Evolutionary conservation across 2,329 filamentous ascomycete genomes (phyloP).

Genomic region (Ilyonectria sp.): DNA sequence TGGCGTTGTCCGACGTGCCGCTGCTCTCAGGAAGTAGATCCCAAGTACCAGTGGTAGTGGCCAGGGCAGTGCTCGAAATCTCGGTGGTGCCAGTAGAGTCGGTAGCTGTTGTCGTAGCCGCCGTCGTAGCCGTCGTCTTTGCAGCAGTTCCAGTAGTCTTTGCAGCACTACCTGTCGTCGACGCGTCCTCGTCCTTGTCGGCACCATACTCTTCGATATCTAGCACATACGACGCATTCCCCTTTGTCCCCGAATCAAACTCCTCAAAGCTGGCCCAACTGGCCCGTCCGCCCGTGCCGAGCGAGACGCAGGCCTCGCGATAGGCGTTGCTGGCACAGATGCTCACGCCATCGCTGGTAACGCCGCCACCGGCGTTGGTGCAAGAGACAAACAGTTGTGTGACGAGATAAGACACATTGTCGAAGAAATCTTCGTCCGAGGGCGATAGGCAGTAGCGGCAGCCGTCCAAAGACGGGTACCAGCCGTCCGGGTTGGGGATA

Average conservation of each 20-base stretch:
- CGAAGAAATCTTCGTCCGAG: conserved; percentile 35
- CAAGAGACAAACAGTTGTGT: conserved; percentile 43
- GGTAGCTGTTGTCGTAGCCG: neutral
- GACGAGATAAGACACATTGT: conserved; percentile 34
- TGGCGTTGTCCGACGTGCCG: neutral
- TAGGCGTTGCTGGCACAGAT: conserved; percentile 38
- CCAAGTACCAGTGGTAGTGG: conserved; percentile 1
- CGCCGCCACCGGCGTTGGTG: conserved; percentile 37
- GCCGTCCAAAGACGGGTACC: conserved; percentile 42
- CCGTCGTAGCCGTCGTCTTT: neutral
- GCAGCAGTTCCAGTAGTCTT: conserved; percentile 17
- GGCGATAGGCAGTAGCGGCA: conserved; percentile 38
- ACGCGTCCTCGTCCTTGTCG: conserved; percentile 22
- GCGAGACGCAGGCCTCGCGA: conserved; percentile 34
- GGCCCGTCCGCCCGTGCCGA: conserved; percentile 25
- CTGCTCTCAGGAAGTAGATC: conserved; percentile 6
- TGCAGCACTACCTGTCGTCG: conserved; percentile 10
- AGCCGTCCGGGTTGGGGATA: conserved; percentile 38
- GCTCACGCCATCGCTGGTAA: conserved; percentile 29
- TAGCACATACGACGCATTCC: conserved; percentile 30
- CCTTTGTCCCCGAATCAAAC: conserved; percentile 15
- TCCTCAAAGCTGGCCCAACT: conserved; percentile 38
- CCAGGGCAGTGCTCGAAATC: conserved; percentile 4
- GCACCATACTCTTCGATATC: conserved; percentile 33
- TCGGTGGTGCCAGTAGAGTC: neutral